Base-by-base conservation (phyloP, 768 basidiomycete genomes). In the Leccinum fibrillosum region DNA sequence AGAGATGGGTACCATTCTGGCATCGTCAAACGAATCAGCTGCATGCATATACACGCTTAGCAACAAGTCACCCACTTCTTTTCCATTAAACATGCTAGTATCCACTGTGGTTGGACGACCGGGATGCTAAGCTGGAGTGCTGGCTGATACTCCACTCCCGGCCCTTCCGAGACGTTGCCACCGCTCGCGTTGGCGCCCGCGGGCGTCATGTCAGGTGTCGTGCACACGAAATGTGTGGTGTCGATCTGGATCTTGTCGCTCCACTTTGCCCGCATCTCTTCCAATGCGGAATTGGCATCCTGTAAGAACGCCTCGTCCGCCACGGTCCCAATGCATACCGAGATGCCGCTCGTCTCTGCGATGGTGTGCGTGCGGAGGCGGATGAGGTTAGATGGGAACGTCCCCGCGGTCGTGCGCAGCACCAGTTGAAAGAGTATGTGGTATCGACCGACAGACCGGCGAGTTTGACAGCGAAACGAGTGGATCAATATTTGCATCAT, bases 161-260 rank as follows among this genome's bases (percentile, higher is more conserved):
- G 90, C n/a, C 70, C 72, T 2, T 85, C 83, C 15, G 79, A 75
- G 11, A 77, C 75, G 1, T 77, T 69, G 55, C 78, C 81, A 75
- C 86, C 85, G 9, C 80, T 77, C 0, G 80, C 80, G 57, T 77
- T 80, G 9, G 84, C 84, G 32, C 83, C 87, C 10, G 72, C 28
- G 0, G 85, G 82, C 0, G 85, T 86, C 10, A 85, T 81, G 1
- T 86, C 88, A 3, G 94, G 93, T 0, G 90, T 93, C 17, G 94
- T 96, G 69, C 94, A 96, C 44, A 98, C 94, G 64, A 97, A 99
- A 73, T 99, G 96, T 0, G 95, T 98, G 10, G 96, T 98, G 69
- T 99, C 96, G 57, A 98, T 95, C 76, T 95, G 92, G 42, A 99
- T 94, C 67, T 86, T 89, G 63, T 95, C 89, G 66, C 86, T 91